phyloP scores from a whole-genome alignment of 192 early-diverging fungal species.

The Coemansia sp. region DNA sequence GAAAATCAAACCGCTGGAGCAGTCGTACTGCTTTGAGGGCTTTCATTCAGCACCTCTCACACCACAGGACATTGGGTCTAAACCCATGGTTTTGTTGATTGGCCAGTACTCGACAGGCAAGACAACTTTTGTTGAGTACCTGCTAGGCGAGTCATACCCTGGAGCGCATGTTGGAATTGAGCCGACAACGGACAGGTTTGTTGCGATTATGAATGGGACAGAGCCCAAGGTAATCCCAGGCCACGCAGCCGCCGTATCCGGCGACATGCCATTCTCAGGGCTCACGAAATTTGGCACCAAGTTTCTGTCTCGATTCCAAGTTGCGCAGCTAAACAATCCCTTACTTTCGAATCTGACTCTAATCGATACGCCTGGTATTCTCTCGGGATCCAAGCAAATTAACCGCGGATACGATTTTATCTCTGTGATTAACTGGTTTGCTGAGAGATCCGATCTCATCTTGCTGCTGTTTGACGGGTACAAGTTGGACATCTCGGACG shows the following conservation, averaged over 20 bases:
- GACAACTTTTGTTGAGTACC: conserved; percentile 79
- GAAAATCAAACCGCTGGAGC: conserved; percentile 74
- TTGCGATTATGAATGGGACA: conserved; percentile 77
- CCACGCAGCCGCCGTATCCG: conserved; percentile 80
- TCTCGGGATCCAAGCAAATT: conserved; percentile 85
- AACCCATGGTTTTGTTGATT: conserved; percentile 83
- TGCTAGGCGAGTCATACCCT: conserved; percentile 78
- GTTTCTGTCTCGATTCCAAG: conserved; percentile 83
- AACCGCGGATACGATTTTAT: conserved; percentile 84
- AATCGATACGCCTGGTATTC: conserved; percentile 90
- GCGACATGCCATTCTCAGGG: conserved; percentile 80
- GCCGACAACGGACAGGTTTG: conserved; percentile 85
- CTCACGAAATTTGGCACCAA: conserved; percentile 78
- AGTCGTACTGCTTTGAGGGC: conserved; percentile 75
- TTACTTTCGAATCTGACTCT: conserved; percentile 79
- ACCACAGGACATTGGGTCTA: conserved; percentile 79
- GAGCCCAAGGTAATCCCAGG: conserved; percentile 82
- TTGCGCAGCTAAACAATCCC: conserved; percentile 76
- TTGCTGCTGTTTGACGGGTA: conserved; percentile 85
- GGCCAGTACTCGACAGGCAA: conserved; percentile 91
- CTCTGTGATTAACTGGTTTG: conserved; percentile 83
- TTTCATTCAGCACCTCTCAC: conserved; percentile 81
- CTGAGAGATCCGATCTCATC: conserved; percentile 80
- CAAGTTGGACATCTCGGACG: conserved; percentile 89
- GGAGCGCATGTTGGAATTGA: conserved; percentile 86